Evolutionary conservation across 2,329 filamentous ascomycete genomes (phyloP), one percentile per base, ranked within the genome.

Genomic region (Atkinsonella hypoxylon): DNA sequence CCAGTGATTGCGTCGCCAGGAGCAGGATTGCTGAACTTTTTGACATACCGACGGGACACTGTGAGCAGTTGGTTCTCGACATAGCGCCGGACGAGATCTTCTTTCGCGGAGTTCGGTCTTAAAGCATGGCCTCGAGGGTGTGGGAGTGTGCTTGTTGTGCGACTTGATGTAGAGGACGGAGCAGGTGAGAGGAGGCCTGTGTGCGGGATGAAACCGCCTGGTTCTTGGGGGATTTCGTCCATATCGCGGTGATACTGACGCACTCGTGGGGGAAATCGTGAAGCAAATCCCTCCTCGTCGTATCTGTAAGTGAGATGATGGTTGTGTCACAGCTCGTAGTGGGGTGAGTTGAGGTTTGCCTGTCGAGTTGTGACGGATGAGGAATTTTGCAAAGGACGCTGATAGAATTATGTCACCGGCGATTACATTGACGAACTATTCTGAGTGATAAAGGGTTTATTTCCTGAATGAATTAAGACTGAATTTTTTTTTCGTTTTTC

Each of bases 71-170:
- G 71, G 8, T 73, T 70, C 41, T 79, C 75, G 6, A 79, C 71
- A 56, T 77, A 82, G n/a, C 76, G 67, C 42, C 79, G 70, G 10
- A 81, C 75, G 43, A 77, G 70, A 50, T 79, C 77, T 58, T 83
- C 81, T 56, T 82, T 83, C 34, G 66, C 71, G 0, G 78, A 82
- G 0, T 79, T 79, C 0, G 79, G 70, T 13, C 69, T 67, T 1
- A 84, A 61, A 0, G 79, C 68, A 34, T 70, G 74, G 20, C 67
- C 64, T 42, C 80, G 70, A 0, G 79, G 81, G 48, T 75, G 77
- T 5, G 81, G 81, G 5, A 83, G 69, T 8, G 63, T 64, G 61
- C 57, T 65, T 56, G 47, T 59, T 59, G 58, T 62, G 59, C 40
- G 68, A 41, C 59, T 66, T 7, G 77, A 78, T 12, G 71, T 60